These are phyloP conservation scores for Chenopodium berlandieri DNA, from an alignment of 148 eudicot genomes.

Conservation along the genomic window DNA sequence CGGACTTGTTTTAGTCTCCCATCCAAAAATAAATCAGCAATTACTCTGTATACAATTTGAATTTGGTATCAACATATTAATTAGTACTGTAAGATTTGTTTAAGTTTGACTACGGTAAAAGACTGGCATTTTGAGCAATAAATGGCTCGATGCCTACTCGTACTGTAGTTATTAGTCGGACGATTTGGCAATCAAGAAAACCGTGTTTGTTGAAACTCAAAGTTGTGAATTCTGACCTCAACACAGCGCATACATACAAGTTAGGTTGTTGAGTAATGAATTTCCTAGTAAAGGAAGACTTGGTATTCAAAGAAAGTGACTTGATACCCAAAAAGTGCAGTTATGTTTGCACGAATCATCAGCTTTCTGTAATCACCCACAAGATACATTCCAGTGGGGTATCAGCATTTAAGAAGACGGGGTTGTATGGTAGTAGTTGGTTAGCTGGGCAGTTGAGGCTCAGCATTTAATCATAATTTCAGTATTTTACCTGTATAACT, in stretches of 20 bases:
- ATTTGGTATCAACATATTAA: no score
- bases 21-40: no score
- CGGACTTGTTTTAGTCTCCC: no score
- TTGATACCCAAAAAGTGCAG: not conserved
- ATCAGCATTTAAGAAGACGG: constrained; percentile 9
- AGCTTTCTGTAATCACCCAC: not conserved
- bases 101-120: not conserved
- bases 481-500: no score
- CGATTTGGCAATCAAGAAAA: no score
- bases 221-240: no score
- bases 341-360: not conserved
- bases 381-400: not conserved
- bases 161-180: no score
- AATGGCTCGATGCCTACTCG: not conserved
- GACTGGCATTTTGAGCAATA: not conserved
- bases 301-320: not conserved
- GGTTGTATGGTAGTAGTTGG: constrained; percentile 13
- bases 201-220: no score
- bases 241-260: no score
- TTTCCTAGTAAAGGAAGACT: not conserved
- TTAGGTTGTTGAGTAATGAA: not conserved
- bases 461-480: constrained; percentile 6
- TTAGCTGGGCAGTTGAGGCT: constrained; percentile 17
- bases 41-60: no score
- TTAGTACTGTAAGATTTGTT: no score